These are phyloP conservation scores for Tetramitus jugosus DNA, from an alignment of 208 protist genomes.

Conservation along the genomic window DNA sequence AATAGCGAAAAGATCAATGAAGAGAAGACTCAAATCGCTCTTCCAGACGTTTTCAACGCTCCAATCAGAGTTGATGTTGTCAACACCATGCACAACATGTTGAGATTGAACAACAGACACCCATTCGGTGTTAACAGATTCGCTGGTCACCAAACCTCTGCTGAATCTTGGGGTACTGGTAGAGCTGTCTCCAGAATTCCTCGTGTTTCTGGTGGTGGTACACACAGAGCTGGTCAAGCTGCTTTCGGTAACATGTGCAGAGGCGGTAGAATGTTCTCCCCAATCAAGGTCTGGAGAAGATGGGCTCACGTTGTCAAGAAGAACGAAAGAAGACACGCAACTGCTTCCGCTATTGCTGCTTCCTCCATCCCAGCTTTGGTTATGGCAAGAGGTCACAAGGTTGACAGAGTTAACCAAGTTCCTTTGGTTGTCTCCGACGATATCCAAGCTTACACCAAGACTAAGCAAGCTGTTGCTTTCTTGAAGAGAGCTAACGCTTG, in stretches of 20 bases:
- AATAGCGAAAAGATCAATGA: not conserved
- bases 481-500: constrained; percentile 77
- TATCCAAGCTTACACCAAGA: constrained; percentile 82
- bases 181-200: constrained; percentile 98
- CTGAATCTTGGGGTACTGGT: constrained; percentile 99
- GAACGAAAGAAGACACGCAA: constrained; percentile 91
- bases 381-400: constrained; percentile 93
- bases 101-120: constrained; percentile 96
- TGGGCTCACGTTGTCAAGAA: constrained; percentile 95
- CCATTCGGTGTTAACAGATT: constrained; percentile 84
- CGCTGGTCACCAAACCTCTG: constrained; percentile 91
- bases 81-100: constrained; percentile 86
- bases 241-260: constrained; percentile 99
- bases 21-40: not conserved
- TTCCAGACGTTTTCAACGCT: constrained; percentile 73
- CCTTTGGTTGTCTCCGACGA: constrained; percentile 88
- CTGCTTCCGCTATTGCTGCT: constrained; percentile 93
- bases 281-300: constrained; percentile 91
- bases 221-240: constrained; percentile 92
- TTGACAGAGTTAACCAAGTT: constrained; percentile 83
- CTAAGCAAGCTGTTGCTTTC: constrained; percentile 82
- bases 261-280: constrained; percentile 96
- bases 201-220: constrained; percentile 94
- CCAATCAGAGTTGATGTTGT: constrained; percentile 84
- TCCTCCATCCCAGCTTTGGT: constrained; percentile 89